These are phyloP conservation scores for Leishmania tarentolae DNA, from an alignment of 208 protist genomes.

Conservation along the genomic window DNA sequence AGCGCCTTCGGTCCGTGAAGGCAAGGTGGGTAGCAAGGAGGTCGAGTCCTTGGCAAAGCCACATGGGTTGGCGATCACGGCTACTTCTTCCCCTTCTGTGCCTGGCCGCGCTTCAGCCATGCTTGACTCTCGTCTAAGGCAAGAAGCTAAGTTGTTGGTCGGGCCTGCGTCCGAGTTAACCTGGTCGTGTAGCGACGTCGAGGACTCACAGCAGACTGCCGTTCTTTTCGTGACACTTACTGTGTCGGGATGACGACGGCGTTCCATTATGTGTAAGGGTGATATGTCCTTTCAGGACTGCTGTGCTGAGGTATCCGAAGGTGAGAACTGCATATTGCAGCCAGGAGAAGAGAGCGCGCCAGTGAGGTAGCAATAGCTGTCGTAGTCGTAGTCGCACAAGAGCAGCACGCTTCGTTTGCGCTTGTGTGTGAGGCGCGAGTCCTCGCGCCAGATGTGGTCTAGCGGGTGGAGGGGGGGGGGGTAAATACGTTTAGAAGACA, in stretches of 20 bases:
- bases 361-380: not conserved
- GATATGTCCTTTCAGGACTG: not conserved
- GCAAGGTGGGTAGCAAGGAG: not conserved
- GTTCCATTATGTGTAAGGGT: not conserved
- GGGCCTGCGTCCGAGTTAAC: not conserved
- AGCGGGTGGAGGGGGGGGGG: not conserved
- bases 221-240: not conserved
- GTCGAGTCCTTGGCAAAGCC: not conserved
- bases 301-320: not conserved
- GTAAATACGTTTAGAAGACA: not conserved
- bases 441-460: not conserved
- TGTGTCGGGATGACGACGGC: not conserved
- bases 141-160: not conserved
- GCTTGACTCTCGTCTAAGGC: not conserved
- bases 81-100: not conserved
- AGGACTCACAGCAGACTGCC: not conserved
- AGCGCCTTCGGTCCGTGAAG: not conserved
- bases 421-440: not conserved
- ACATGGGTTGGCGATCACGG: not conserved
- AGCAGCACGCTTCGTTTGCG: not conserved
- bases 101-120: not conserved
- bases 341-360: not conserved
- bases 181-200: not conserved
- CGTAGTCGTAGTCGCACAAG: not conserved
- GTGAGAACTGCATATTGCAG: not conserved